A percentile compares a stretch with the other conserved stretches of the same genome.
These are phyloP conservation scores for Zoysia matrella DNA, from an alignment of 202 grass and related monocot genomes.

Conservation along the genomic window DNA sequence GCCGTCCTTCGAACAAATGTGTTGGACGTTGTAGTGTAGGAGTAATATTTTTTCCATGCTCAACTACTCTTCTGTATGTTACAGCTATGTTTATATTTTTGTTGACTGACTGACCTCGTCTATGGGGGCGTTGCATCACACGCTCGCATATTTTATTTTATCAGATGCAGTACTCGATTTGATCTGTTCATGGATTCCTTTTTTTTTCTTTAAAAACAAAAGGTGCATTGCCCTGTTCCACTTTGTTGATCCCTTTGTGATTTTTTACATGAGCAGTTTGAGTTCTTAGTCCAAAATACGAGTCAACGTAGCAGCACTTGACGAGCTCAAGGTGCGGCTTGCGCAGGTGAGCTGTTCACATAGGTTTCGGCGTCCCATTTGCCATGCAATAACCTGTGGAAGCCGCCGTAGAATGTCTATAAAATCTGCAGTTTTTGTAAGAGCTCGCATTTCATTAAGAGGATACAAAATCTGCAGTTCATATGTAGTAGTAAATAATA, in stretches of 20 bases:
- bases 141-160: not conserved
- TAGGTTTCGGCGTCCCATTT: conserved; percentile 38
- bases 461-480: too few relatives aligned
- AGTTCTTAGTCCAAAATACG: conserved; percentile 23
- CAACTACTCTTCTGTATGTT: conserved; percentile 36
- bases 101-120: conserved; percentile 12
- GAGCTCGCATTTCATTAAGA: too few relatives aligned
- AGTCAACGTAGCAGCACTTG: conserved; percentile 8
- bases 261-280: not conserved
- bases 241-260: not conserved
- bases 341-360: not conserved
- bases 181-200: not conserved
- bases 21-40: not conserved
- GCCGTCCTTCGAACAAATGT: conserved; percentile 2
- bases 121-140: not conserved
- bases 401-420: not conserved
- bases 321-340: conserved; percentile 19
- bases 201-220: not conserved
- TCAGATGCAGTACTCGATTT: not conserved
- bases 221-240: not conserved
- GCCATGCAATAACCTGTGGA: conserved; percentile 4
- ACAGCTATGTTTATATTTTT: not conserved
- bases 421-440: not conserved
- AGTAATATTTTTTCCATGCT: not conserved
- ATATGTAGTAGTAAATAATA: not conserved